phyloP scores from a whole-genome alignment of 345 rosid genomes.

The Tarenaya hassleriana region DNA sequence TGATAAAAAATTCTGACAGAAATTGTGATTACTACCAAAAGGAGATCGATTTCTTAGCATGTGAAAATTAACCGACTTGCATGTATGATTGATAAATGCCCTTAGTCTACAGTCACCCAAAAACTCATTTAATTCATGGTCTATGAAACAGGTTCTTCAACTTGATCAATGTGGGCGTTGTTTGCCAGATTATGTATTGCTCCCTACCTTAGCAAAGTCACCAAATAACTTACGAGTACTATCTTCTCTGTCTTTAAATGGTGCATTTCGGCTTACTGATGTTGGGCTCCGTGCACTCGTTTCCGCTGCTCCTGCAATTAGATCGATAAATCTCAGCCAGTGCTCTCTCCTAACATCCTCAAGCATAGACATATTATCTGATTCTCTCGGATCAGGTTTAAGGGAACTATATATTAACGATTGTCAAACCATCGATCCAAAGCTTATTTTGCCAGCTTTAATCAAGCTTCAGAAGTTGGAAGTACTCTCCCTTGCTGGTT shows the following conservation, averaged over 20 bases:
- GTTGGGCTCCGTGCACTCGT: slow-evolving; percentile 53
- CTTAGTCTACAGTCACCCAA: background rate
- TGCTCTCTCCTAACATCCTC: slow-evolving; percentile 70
- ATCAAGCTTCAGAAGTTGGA: slow-evolving; percentile 58
- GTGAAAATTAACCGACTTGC: background rate
- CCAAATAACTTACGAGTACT: slow-evolving; percentile 48
- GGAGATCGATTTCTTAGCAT: background rate
- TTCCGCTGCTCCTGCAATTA: slow-evolving; percentile 56
- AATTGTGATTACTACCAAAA: too few species aligned
- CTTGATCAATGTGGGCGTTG: slow-evolving; percentile 83
- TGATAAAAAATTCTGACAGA: too few species aligned
- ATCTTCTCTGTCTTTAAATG: slow-evolving; percentile 55
- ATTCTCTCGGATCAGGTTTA: slow-evolving; percentile 51
- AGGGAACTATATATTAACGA: slow-evolving; percentile 70
- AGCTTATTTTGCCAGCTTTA: slow-evolving; percentile 52
- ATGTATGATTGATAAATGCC: background rate
- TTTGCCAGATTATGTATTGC: slow-evolving; percentile 55
- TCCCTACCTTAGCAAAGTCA: slow-evolving; percentile 47
- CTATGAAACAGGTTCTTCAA: slow-evolving; percentile 66
- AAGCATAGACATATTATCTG: slow-evolving; percentile 49
- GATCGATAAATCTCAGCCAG: slow-evolving; percentile 67
- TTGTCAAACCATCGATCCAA: slow-evolving; percentile 61
- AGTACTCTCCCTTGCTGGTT: slow-evolving; percentile 63
- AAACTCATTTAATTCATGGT: slow-evolving; percentile 17
- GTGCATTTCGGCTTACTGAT: slow-evolving; percentile 84